Evolutionary conservation across 495 filamentous ascomycete genomes (phyloP).

Genomic region (Clohesyomyces aquaticus): DNA sequence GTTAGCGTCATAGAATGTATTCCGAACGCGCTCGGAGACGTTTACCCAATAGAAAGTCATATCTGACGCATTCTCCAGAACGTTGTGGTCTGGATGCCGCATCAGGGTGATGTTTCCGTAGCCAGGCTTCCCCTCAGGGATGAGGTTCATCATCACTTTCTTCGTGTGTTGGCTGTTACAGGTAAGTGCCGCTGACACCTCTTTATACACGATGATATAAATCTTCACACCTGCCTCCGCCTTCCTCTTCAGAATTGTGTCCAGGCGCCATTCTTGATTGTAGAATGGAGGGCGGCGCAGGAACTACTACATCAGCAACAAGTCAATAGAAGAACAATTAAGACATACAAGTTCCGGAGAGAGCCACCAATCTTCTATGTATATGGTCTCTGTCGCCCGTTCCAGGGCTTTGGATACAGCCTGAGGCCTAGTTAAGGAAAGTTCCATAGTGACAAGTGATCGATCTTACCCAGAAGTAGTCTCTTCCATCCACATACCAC

Average conservation of each 20-base stretch:
- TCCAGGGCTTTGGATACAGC: slow-evolving; percentile 87
- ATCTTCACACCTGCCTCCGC: slow-evolving; percentile 95
- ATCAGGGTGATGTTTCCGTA: slow-evolving; percentile 86
- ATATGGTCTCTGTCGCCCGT: slow-evolving; percentile 86
- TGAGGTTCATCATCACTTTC: slow-evolving; percentile 75
- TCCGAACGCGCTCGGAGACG: not conserved
- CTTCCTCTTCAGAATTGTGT: slow-evolving; percentile 80
- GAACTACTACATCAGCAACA: slow-evolving; percentile 53
- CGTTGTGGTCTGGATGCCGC: slow-evolving; percentile 94
- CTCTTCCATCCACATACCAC: slow-evolving; percentile 93
- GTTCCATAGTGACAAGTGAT: slow-evolving; percentile 3
- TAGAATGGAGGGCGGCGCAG: slow-evolving; percentile 77
- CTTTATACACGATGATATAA: slow-evolving; percentile 91
- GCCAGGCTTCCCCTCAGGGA: slow-evolving; percentile 76
- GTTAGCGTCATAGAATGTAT: not conserved
- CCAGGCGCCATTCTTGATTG: slow-evolving; percentile 87
- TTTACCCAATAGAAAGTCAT: slow-evolving; percentile 92
- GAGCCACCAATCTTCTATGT: slow-evolving; percentile 97
- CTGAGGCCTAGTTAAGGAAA: slow-evolving; percentile 8
- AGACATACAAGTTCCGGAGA: slow-evolving; percentile 71
- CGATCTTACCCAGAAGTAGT: slow-evolving; percentile 76
- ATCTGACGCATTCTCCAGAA: slow-evolving; percentile 89
- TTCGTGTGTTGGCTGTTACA: slow-evolving; percentile 96
- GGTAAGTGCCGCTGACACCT: slow-evolving; percentile 78
- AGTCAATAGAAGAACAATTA: not conserved